Evolutionary conservation across 345 rosid species (phyloP).

Genomic region (Passiflora organensis): DNA sequence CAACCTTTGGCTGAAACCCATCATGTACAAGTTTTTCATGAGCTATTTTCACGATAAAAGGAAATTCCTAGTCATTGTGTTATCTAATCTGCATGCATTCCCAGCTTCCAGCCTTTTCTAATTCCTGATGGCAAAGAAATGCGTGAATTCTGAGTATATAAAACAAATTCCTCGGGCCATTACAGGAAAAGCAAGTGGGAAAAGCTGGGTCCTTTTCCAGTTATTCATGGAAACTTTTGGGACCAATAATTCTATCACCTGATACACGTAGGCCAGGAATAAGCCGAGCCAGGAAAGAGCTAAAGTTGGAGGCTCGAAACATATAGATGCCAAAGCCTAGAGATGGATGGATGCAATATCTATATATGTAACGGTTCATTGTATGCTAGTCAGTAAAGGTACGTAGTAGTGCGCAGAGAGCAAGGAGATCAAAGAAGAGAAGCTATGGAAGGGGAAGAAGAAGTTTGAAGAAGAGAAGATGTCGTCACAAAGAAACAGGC

Average conservation of each 20-base stretch:
- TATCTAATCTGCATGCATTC: too few relatives aligned
- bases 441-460: conserved; percentile 19
- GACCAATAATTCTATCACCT: conserved; percentile 42
- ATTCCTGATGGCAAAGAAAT: too few relatives aligned
- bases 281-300: conserved; percentile 37
- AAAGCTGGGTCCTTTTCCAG: conserved; percentile 21
- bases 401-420: conserved; percentile 18
- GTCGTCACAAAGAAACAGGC: conserved; percentile 38
- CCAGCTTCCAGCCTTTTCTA: too few relatives aligned
- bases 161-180: conserved; percentile 26
- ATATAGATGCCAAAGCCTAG: conserved; percentile 6
- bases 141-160: too few relatives aligned
- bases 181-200: conserved; percentile 10
- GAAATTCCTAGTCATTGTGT: too few relatives aligned
- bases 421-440: conserved; percentile 6
- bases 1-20: too few relatives aligned
- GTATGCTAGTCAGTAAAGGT: conserved; percentile 30
- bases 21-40: not conserved
- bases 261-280: conserved; percentile 31
- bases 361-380: not conserved
- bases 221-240: conserved; percentile 38
- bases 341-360: not conserved
- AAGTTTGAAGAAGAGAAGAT: too few relatives aligned
- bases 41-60: too few relatives aligned
- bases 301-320: conserved; percentile 30